Base-by-base conservation (phyloP, 352 stramenopile genomes). In the Thraustochytrium striatum region DNA sequence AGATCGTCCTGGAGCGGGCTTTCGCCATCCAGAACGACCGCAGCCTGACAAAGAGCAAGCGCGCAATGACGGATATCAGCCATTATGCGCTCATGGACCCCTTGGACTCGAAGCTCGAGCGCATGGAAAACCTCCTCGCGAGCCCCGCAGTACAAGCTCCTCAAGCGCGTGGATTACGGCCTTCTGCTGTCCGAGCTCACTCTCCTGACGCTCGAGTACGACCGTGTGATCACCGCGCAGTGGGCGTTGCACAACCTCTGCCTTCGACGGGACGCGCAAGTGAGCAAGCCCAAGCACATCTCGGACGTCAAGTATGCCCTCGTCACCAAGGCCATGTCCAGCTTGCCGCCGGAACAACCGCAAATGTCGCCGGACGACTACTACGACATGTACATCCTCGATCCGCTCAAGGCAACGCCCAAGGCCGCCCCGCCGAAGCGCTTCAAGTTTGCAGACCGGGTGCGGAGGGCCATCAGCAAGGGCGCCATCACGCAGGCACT, bases 141-240 rank as follows among this genome's bases (percentile, higher is more conserved):
- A 35, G 11, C n/a, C 39, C 53, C 53, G 32, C 58, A 58, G 25
- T 80, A 72, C 28, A 13, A 58, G 16, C 58, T 80, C 3, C 41
- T 75, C 11, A 65, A 69, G 28, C 36, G 70, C 16, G 70, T 69
- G 3, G 70, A 80, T 39, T 80, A 79, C 79, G 55, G 32, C 19
- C 58, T 80, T 19, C 70, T 80, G 28, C 57, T 81, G 21, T 61
- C 28, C 38, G 70, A 80, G 47, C 70, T 80, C 30, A 72, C 55
- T 19, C 58, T 53, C 11, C n/a, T 80, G 5, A 39, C 79, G 3
- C 70, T 80, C 25, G 70, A 80, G 28, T 80, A 35, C 28, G 70
- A 80, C 19, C 55, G 70, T 2, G 19, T 80, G 7, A 28, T 65
- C 19, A 80, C 57, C 35, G 25, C 36, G 8, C 70, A 73, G 25